These are phyloP conservation scores for Suillus hirtellus DNA, from an alignment of 768 basidiomycete species.

Conservation along the genomic window DNA sequence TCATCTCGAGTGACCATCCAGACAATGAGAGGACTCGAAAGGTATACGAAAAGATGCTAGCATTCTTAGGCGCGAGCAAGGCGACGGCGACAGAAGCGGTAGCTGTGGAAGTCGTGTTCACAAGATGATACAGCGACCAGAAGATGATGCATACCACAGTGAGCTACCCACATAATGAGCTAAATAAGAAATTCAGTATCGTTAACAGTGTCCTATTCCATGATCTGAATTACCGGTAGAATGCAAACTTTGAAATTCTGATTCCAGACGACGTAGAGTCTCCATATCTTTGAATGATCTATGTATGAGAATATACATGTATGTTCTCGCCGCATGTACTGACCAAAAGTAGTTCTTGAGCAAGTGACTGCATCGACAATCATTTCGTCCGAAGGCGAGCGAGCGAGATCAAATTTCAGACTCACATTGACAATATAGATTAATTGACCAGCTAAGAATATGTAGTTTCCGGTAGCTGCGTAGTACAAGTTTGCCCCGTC, in stretches of 20 bases:
- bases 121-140: neutral
- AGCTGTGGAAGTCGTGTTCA: neutral
- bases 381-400: neutral
- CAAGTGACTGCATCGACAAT: neutral
- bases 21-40: neutral
- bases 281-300: neutral
- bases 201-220: neutral
- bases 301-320: neutral
- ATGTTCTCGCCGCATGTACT: neutral
- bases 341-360: neutral
- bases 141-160: neutral
- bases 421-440: neutral
- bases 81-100: neutral
- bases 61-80: neutral
- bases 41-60: neutral
- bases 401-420: neutral
- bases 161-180: neutral
- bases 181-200: neutral
- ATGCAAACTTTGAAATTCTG: conserved; percentile 1
- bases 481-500: no score
- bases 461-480: neutral
- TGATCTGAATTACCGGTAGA: neutral
- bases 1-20: neutral
- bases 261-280: neutral
- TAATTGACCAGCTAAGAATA: neutral